Evolutionary conservation across 192 early-diverging fungal genomes (phyloP), one percentile per base, ranked within the genome.

Genomic region (Phlyctochytrium planicorne): DNA sequence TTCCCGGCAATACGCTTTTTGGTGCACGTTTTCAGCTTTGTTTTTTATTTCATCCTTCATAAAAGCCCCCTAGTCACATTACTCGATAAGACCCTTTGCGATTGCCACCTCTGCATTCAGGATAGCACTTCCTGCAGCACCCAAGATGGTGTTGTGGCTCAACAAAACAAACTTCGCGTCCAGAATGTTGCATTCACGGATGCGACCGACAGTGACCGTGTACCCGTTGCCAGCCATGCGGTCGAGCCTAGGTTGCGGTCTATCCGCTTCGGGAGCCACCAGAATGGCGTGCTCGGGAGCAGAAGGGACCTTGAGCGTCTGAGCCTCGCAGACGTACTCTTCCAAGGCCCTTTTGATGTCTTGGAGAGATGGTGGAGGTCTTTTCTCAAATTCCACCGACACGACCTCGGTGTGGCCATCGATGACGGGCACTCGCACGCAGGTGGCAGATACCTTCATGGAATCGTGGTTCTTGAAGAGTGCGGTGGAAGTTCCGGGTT

Each of bases 401-500:
- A 96, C 93, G 74, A 86, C 89, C 76, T 94, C 93, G 52, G 89
- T 91, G 78, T 98, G 97, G 10, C 97, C 97, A 76, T 98, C 97
- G 30, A 98, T 79, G 32, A 98, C 94, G 31, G 95, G 88, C 17
- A 98, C 97, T 66, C 97, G 92, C 80, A 94, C 95, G 82, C 97
- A 98, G 12, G 89, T 91, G 17, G 97, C 97, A 2, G 93, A 94
- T 24, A 98, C 91, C n/a, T 78, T 79, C 17, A 92, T 87, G 23
- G 79, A 71, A 2, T 74, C 40, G 36, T 89, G 75, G 24, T 83
- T 75, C 3, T 74, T 56, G 66, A 89, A 89, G 40, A 47, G 6
- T 20, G 40, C 20, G 20, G 6, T 20, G 40, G 40, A 47, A 17
- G 71, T 52, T 12, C 35, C 40, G 33, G 10, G 27, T 14, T 14